Conservation (phyloP, 2,329 filamentous ascomycete genomes). For the Diaporthe humulicola region DNA sequence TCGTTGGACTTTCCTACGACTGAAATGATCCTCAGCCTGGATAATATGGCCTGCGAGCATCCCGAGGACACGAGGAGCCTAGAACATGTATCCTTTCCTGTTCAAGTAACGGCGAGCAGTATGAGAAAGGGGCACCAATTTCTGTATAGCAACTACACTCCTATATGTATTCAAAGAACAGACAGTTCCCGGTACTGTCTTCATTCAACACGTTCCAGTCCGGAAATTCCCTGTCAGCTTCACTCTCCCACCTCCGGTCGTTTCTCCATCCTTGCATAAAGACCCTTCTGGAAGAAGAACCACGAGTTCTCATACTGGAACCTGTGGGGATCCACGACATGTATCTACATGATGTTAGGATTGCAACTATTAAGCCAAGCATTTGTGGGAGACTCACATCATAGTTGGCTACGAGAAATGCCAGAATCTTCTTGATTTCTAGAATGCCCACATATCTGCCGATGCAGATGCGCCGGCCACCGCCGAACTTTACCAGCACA, state of each 20-base stretch:
- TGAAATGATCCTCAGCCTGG: background rate
- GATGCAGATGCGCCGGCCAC: constrained; percentile 45
- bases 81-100: background rate
- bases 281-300: constrained; percentile 31
- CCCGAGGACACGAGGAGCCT: background rate
- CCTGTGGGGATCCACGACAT: constrained; percentile 24
- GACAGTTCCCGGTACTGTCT: too few species aligned
- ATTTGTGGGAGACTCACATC: constrained; percentile 42
- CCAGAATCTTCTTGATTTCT: constrained; percentile 48
- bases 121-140: background rate
- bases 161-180: background rate
- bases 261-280: constrained; percentile 30
- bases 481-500: constrained; percentile 42
- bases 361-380: background rate
- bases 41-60: background rate
- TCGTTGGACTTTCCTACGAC: background rate
- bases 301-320: constrained; percentile 28
- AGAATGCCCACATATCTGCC: constrained; percentile 46
- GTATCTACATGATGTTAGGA: constrained; percentile 9
- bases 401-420: constrained; percentile 46
- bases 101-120: background rate
- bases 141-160: background rate
- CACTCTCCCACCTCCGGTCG: background rate
- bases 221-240: background rate
- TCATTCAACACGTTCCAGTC: background rate